Base-by-base conservation (phyloP, 2,329 filamentous ascomycete species). In the Rasamsonia emersonii region DNA sequence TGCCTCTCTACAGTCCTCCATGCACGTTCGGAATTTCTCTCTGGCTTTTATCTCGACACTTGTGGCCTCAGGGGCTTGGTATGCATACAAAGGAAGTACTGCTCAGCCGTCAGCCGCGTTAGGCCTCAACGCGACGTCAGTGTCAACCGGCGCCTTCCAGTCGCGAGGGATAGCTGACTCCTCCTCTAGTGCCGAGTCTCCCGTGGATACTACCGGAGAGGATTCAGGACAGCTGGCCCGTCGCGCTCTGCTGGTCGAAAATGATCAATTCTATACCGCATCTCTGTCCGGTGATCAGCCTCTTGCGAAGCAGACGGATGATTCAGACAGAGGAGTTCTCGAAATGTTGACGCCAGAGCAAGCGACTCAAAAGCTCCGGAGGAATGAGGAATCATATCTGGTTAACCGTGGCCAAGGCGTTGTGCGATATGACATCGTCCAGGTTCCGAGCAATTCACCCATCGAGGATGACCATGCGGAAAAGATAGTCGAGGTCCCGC, bases 381-480 rank as follows among this genome's bases (percentile, higher is more conserved):
- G 82, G 55, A 85, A 85, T 51, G 86, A 98, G 62, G 79, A 93
- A 64, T 95, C 88, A 18, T 96, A 88, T 60, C 67, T 86, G 7
- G 85, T 98, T 24, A 86, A 86, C 38, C 71, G 91, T 32, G 93
- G 91, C 9, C 75, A 85, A 55, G 91, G 91, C 21, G 89, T 98
- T 23, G 79, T 94, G 41, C 78, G 91, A 44, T 98, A 98, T 54
- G 91, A 98, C 59, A 69, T 95, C 6, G 86, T 91, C 15, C 91
- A 98, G 59, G 73, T 96, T 39, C 84, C 89, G 7, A 94, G 86
- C 66, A 98, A 98, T 58, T 85, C 93, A 48, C 91, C 91, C 0
- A 98, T 98, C 37, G 91, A 98, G 64, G 91, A 98, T 52, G 93
- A 98, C 53, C 91, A 98, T 54, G 84, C 88, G 32, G 91, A 98